Evolutionary conservation across 1,284 basidiomycete species (phyloP).

Genomic region (Tylopilus sp.): DNA sequence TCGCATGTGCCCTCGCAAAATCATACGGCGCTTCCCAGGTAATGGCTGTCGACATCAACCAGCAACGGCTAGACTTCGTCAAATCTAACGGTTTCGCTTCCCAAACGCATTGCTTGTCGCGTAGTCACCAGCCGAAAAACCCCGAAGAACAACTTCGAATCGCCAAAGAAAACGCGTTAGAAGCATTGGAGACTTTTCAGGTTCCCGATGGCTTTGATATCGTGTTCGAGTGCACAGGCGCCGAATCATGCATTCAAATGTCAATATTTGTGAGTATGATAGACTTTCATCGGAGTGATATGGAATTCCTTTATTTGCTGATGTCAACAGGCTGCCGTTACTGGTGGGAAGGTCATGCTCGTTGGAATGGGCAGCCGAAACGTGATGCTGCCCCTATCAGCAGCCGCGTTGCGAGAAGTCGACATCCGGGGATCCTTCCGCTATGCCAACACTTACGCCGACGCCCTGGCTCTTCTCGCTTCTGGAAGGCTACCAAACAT

Average conservation of each 20-base stretch:
- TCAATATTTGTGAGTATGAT: slow-evolving; percentile 67
- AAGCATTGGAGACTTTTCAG: slow-evolving; percentile 55
- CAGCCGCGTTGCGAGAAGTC: slow-evolving; percentile 84
- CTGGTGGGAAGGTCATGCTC: slow-evolving; percentile 87
- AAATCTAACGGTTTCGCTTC: slow-evolving; percentile 71
- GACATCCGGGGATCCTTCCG: slow-evolving; percentile 92
- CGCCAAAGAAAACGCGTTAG: slow-evolving; percentile 57
- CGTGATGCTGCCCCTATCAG: slow-evolving; percentile 77
- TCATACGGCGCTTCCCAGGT: slow-evolving; percentile 68
- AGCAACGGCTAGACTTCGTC: slow-evolving; percentile 75
- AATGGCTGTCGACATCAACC: slow-evolving; percentile 84
- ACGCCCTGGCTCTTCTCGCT: slow-evolving; percentile 75
- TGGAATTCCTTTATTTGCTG: slow-evolving; percentile 12
- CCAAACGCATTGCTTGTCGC: slow-evolving; percentile 65
- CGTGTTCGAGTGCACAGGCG: slow-evolving; percentile 94
- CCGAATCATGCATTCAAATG: slow-evolving; percentile 87
- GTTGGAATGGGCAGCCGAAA: slow-evolving; percentile 93
- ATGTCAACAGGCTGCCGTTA: slow-evolving; percentile 60
- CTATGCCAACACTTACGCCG: slow-evolving; percentile 85
- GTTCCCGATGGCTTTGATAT: slow-evolving; percentile 82
- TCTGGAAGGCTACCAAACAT: slow-evolving; percentile 62
- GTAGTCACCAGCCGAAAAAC: slow-evolving; percentile 43
- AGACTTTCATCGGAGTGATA: slow-evolving; percentile 12
- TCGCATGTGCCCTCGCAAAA: slow-evolving; percentile 78
- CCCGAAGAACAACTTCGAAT: slow-evolving; percentile 64